Evolutionary conservation across 148 eudicot genomes (phyloP).

Genomic region (Silene conica): DNA sequence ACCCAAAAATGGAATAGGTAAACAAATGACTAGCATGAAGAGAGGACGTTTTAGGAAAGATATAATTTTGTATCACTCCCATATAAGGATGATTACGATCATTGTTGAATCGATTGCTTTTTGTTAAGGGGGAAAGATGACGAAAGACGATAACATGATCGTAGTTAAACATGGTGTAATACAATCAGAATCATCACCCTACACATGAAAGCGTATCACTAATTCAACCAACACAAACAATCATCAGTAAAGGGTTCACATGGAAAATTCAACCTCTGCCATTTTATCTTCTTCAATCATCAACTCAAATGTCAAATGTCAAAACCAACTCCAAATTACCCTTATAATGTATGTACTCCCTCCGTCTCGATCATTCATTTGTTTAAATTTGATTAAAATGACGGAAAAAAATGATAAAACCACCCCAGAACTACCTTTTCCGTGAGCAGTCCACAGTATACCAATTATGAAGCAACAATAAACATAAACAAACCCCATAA

Average conservation of each 20-base stretch:
- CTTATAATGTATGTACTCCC: background rate
- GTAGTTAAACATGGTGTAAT: background rate
- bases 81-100: too few relatives aligned
- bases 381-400: too few relatives aligned
- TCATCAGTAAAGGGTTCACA: background rate
- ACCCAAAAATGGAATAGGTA: too few relatives aligned
- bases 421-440: background rate
- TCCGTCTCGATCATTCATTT: too few relatives aligned
- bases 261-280: background rate
- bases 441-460: background rate
- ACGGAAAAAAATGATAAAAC: background rate
- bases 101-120: background rate
- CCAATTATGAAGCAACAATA: background rate
- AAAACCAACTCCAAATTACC: background rate
- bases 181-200: background rate
- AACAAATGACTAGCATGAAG: too few relatives aligned
- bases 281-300: background rate
- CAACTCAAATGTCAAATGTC: background rate
- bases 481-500: background rate
- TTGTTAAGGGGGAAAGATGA: too few relatives aligned
- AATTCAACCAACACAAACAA: background rate
- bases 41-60: background rate
- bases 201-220: background rate
- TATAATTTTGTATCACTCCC: background rate
- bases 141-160: background rate